phyloP scores from a whole-genome alignment of 164 flowering plant species.

The Vitis vinifera region DNA sequence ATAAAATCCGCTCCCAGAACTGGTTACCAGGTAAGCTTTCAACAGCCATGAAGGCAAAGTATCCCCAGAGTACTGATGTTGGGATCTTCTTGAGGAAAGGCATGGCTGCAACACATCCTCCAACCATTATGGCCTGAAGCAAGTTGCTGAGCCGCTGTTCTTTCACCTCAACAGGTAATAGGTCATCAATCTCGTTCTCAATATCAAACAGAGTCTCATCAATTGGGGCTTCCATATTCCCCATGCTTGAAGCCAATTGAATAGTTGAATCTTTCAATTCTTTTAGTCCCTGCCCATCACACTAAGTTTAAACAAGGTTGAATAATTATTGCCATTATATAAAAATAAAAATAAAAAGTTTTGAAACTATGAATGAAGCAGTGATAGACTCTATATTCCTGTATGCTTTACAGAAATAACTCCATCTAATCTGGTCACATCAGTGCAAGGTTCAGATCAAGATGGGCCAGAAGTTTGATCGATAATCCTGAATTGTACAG shows the following conservation, averaged over 20 bases:
- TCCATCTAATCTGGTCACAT: too few relatives aligned
- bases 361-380: conserved; percentile 4
- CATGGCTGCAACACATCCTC: conserved; percentile 46
- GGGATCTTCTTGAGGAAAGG: conserved; percentile 44
- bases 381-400: not conserved
- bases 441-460: too few relatives aligned
- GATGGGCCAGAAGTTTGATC: too few relatives aligned
- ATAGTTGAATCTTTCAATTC: conserved; percentile 35
- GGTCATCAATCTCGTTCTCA: conserved; percentile 41
- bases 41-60: conserved; percentile 47
- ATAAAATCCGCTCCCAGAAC: conserved; percentile 43
- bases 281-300: conserved; percentile 29
- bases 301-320: conserved; percentile 5
- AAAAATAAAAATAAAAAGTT: not conserved
- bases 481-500: too few relatives aligned
- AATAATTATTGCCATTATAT: not conserved
- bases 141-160: conserved; percentile 42
- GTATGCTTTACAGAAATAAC: too few relatives aligned
- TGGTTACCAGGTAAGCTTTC: conserved; percentile 52
- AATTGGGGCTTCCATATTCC: conserved; percentile 27
- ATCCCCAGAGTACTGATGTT: conserved; percentile 47
- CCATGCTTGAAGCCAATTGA: conserved; percentile 28
- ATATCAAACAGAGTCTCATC: conserved; percentile 37
- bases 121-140: conserved; percentile 39
- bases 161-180: conserved; percentile 44